These are phyloP conservation scores for Lipomyces yamadae DNA, from an alignment of 805 yeast genomes.

Conservation along the genomic window DNA sequence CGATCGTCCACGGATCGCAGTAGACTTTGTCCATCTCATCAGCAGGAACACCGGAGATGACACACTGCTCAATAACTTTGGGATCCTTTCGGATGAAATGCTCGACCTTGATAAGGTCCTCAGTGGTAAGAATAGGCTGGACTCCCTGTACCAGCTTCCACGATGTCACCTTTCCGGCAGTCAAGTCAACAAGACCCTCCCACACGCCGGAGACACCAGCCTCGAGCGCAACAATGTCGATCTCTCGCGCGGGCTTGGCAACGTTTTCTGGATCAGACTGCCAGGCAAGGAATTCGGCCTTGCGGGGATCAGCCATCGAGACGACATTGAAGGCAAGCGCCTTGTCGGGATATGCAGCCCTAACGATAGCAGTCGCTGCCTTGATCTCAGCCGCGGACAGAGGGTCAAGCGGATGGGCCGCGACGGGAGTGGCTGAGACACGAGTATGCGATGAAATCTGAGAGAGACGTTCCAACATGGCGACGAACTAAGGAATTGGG, in stretches of 20 bases:
- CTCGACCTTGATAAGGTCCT: conserved; percentile 67
- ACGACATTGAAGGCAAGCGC: conserved; percentile 67
- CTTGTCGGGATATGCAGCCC: conserved; percentile 51
- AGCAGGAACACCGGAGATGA: conserved; percentile 67
- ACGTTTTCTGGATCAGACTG: conserved; percentile 49
- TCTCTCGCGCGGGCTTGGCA: conserved; percentile 73
- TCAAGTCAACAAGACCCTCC: conserved; percentile 71
- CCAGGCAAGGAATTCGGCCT: conserved; percentile 67
- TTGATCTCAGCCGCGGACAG: conserved; percentile 66
- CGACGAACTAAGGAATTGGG: background rate
- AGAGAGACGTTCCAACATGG: conserved; percentile 34
- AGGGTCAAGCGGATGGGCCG: conserved; percentile 55
- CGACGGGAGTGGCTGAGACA: conserved; percentile 23
- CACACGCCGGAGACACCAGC: conserved; percentile 62
- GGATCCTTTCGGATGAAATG: conserved; percentile 71
- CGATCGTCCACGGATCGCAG: conserved; percentile 75
- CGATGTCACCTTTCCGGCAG: conserved; percentile 53
- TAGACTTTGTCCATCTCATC: conserved; percentile 63
- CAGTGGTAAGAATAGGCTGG: conserved; percentile 76
- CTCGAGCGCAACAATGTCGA: conserved; percentile 65
- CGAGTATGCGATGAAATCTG: conserved; percentile 36
- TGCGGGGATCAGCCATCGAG: conserved; percentile 72
- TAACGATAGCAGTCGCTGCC: conserved; percentile 59
- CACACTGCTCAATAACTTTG: conserved; percentile 72
- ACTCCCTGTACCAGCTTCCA: conserved; percentile 60